Evolutionary conservation across 1,284 basidiomycete species (phyloP).

Genomic region (Malassezia dermatis): DNA sequence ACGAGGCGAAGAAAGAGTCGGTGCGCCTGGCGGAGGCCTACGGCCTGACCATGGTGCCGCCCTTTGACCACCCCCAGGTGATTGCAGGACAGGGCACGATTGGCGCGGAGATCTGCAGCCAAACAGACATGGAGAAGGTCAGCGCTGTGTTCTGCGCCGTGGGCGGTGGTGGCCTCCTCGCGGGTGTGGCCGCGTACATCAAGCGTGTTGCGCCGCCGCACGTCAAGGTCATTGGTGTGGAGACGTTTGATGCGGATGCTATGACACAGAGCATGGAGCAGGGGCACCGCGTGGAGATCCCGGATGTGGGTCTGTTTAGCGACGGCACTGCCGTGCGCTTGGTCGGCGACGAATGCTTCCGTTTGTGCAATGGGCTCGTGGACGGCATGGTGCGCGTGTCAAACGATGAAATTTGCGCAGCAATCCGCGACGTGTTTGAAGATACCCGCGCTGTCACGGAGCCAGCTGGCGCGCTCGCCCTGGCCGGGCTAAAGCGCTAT

Average conservation of each 20-base stretch:
- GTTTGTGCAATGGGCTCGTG: conserved; percentile 74
- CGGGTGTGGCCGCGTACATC: conserved; percentile 82
- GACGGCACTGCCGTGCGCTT: conserved; percentile 99
- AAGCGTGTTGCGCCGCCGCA: conserved; percentile 81
- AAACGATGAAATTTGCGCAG: conserved; percentile 96
- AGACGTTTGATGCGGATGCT: conserved; percentile 89
- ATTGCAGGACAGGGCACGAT: conserved; percentile 96
- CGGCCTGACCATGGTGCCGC: conserved; percentile 81
- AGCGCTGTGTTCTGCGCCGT: conserved; percentile 82
- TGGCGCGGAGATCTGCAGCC: conserved; percentile 67
- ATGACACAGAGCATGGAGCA: conserved; percentile 61
- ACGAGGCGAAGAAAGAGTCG: conserved; percentile 91
- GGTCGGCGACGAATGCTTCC: conserved; percentile 87
- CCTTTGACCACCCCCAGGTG: conserved; percentile 92
- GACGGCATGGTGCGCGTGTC: conserved; percentile 75
- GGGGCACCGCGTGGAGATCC: conserved; percentile 66
- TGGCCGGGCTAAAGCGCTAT: conserved; percentile 84
- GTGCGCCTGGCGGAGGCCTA: conserved; percentile 66
- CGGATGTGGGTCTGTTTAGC: conserved; percentile 88
- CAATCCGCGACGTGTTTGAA: conserved; percentile 98
- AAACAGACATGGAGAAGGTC: conserved; percentile 50
- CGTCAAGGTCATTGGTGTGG: conserved; percentile 78
- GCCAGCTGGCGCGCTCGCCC: conserved; percentile 85
- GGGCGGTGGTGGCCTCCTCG: conserved; percentile 82
- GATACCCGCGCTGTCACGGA: conserved; percentile 57